phyloP scores from a whole-genome alignment of 805 yeast genomes.

The Grigorovia jiainica region DNA sequence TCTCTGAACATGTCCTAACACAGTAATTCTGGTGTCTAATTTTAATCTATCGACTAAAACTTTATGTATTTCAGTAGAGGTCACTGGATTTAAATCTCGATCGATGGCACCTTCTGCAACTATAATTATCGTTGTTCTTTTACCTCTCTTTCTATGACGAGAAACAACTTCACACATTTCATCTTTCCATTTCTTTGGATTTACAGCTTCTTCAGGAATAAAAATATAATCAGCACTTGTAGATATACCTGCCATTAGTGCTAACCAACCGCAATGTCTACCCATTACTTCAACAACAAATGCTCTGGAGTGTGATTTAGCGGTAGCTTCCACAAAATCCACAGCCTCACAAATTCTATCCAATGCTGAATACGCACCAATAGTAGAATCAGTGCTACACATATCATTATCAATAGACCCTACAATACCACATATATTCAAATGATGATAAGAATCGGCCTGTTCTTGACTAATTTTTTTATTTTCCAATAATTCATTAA shows the following conservation, averaged over 20 bases:
- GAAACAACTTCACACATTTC: constrained; percentile 54
- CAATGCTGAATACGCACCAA: constrained; percentile 70
- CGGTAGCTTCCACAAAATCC: constrained; percentile 79
- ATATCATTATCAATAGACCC: constrained; percentile 78
- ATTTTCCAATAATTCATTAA: constrained; percentile 43
- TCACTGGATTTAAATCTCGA: constrained; percentile 55
- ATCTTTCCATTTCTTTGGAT: constrained; percentile 52
- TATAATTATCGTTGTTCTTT: constrained; percentile 68
- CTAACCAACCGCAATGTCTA: constrained; percentile 84
- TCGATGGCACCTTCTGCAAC: constrained; percentile 82
- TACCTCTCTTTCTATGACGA: constrained; percentile 59
- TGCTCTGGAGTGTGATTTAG: constrained; percentile 73
- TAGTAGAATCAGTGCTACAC: constrained; percentile 69
- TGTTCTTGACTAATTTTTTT: constrained; percentile 39
- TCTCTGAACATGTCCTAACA: constrained; percentile 73
- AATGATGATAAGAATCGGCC: constrained; percentile 38
- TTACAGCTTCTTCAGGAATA: constrained; percentile 72
- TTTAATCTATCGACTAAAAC: constrained; percentile 58
- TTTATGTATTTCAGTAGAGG: constrained; percentile 53
- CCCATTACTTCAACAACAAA: constrained; percentile 89
- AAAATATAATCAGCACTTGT: constrained; percentile 74
- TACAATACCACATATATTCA: constrained; percentile 64
- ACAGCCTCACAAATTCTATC: constrained; percentile 61
- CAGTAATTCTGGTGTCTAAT: constrained; percentile 68
- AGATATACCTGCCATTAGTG: constrained; percentile 72